Evolutionary conservation across 192 early-diverging fungal genomes (phyloP).

Genomic region (Tieghemiomyces parasiticus): DNA sequence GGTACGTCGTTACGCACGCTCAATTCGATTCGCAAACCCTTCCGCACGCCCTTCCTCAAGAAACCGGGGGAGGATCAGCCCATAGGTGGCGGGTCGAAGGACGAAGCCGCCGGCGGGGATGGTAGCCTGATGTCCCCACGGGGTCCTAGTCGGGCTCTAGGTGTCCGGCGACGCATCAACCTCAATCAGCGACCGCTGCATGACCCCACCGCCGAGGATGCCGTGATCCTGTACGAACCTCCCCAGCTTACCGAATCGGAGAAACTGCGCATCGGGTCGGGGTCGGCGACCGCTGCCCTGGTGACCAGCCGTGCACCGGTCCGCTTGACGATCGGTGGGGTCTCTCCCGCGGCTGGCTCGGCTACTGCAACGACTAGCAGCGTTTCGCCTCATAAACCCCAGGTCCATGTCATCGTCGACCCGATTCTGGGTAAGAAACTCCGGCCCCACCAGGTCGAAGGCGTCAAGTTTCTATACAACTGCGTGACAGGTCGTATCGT

Average conservation of each 20-base stretch:
- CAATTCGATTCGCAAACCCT: background rate
- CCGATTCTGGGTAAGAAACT: conserved; percentile 70
- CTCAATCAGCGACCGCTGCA: conserved; percentile 47
- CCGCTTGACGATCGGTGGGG: conserved; percentile 11
- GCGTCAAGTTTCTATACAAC: conserved; percentile 87
- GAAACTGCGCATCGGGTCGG: conserved; percentile 16
- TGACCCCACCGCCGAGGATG: conserved; percentile 67
- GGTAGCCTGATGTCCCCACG: background rate
- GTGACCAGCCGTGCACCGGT: conserved; percentile 19
- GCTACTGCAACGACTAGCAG: too few relatives aligned
- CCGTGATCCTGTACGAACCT: conserved; percentile 77
- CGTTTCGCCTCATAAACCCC: conserved; percentile 15
- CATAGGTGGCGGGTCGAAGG: background rate
- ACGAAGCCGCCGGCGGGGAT: background rate
- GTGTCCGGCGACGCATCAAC: conserved; percentile 35
- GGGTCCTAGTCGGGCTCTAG: conserved; percentile 23
- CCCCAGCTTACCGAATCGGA: conserved; percentile 34
- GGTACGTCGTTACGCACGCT: background rate
- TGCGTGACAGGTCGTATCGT: conserved; percentile 75
- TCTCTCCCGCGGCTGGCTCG: too few relatives aligned
- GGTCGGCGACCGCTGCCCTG: conserved; percentile 21
- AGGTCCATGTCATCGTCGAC: conserved; percentile 72
- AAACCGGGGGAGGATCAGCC: background rate
- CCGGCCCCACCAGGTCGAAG: conserved; percentile 94
- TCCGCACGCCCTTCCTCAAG: conserved; percentile 5